A percentile compares a stretch with the other conserved stretches of the same genome.
These are phyloP conservation scores for Cladosporium austrohemisphaericum DNA, from an alignment of 2,329 filamentous ascomycete species.

Conservation along the genomic window DNA sequence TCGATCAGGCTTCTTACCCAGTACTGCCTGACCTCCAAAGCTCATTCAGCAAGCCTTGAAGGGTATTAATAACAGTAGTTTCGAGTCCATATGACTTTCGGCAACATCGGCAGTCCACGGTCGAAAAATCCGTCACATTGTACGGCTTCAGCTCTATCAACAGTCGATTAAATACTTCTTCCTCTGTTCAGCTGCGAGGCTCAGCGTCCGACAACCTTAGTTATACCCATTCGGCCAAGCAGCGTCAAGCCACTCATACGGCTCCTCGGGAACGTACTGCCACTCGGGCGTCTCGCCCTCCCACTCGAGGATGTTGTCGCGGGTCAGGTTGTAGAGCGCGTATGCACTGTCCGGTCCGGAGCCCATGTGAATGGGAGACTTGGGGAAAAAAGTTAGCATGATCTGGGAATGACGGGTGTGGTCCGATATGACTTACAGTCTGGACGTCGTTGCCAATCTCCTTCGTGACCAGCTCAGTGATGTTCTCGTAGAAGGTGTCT, in stretches of 20 bases:
- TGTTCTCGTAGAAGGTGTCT: constrained; percentile 6
- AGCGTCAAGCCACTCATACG: constrained; percentile 4
- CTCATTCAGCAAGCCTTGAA: too few species aligned
- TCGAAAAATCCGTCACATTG: too few species aligned
- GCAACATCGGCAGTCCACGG: too few species aligned
- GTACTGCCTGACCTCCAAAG: too few species aligned
- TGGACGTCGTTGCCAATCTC: constrained; percentile 6
- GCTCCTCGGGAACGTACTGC: constrained; percentile 5
- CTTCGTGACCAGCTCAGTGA: constrained; percentile 5
- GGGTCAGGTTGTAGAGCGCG: constrained; percentile 7
- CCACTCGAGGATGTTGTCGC: constrained; percentile 7
- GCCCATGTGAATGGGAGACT: constrained; percentile 7
- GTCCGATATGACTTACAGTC: neutral
- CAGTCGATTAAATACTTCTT: too few species aligned
- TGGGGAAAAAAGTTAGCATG: neutral
- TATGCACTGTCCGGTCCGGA: neutral
- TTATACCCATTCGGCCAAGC: constrained; percentile 2
- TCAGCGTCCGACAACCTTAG: neutral
- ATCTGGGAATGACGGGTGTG: neutral
- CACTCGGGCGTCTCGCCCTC: constrained; percentile 2
- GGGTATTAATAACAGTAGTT: too few species aligned
- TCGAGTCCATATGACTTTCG: too few species aligned
- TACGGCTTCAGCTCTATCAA: too few species aligned
- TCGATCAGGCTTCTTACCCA: too few species aligned
- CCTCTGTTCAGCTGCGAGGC: too few species aligned